A percentile compares a stretch with the other conserved stretches of the same genome.
phyloP scores from a whole-genome alignment of 2,329 filamentous ascomycete genomes.

The Calycina herbarum region DNA sequence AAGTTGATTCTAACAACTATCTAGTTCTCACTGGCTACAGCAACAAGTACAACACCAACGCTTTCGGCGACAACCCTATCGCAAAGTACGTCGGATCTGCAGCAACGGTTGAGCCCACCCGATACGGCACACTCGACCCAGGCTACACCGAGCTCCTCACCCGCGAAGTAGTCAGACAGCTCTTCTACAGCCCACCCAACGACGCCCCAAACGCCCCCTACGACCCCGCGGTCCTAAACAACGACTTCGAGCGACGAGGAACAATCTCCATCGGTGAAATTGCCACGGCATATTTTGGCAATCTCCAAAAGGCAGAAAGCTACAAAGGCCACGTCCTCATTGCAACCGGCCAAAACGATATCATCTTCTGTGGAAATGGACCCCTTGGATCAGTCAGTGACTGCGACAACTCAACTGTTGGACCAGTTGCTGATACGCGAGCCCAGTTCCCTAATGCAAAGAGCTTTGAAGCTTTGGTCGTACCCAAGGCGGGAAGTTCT shows the following conservation, averaged over 20 bases:
- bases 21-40: conserved; percentile 5
- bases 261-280: conserved; percentile 21
- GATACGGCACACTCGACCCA: background rate
- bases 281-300: conserved; percentile 5
- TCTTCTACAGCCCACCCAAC: background rate
- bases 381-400: background rate
- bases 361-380: conserved; percentile 14
- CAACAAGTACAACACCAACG: background rate
- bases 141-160: conserved; percentile 12
- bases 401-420: conserved; percentile 6
- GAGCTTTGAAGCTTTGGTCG: conserved; percentile 7
- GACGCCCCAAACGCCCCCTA: background rate
- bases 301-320: background rate
- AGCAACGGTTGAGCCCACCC: background rate
- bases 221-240: conserved; percentile 13
- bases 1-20: background rate
- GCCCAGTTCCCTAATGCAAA: conserved; percentile 1
- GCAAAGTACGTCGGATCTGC: background rate
- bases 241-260: conserved; percentile 43
- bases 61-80: background rate
- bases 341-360: conserved; percentile 20
- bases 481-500: conserved; percentile 8
- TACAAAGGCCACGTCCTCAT: conserved; percentile 21
- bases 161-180: background rate
- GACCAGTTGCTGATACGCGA: background rate